These are phyloP conservation scores for Chloris gayana DNA, from an alignment of 176 grass and related monocot genomes.

Conservation along the genomic window DNA sequence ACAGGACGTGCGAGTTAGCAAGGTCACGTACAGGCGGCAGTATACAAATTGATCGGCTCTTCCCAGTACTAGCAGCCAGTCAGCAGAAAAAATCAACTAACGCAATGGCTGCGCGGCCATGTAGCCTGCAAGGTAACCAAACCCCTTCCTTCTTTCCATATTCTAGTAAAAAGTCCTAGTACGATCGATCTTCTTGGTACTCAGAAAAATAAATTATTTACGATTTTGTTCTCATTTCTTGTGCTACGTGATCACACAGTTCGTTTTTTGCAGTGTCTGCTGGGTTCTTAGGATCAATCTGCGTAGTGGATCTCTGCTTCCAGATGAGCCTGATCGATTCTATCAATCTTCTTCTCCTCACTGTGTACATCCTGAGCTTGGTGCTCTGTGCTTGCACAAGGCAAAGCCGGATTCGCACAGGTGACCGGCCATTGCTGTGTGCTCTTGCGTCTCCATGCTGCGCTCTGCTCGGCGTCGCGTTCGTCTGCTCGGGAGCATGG, in stretches of 20 bases:
- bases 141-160: neutral
- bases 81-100: too few species aligned
- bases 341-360: slow-evolving; percentile 45
- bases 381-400: slow-evolving; percentile 28
- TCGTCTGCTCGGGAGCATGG: slow-evolving; percentile 31
- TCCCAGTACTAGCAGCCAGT: neutral
- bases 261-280: slow-evolving; percentile 23
- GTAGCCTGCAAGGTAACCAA: neutral
- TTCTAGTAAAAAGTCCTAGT: too few species aligned
- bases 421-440: slow-evolving; percentile 22
- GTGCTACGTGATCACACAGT: neutral
- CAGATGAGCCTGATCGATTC: slow-evolving; percentile 44
- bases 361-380: slow-evolving; percentile 44
- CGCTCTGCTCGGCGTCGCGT: slow-evolving; percentile 41
- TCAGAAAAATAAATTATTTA: too few species aligned
- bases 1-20: neutral
- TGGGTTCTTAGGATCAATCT: neutral
- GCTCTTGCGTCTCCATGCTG: slow-evolving; percentile 34
- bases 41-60: neutral
- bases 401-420: neutral
- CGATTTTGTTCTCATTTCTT: neutral
- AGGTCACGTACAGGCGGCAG: neutral
- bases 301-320: slow-evolving; percentile 14
- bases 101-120: slow-evolving; percentile 13
- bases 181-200: too few species aligned